A percentile compares a stretch with the other conserved stretches of the same genome.
phyloP scores from a whole-genome alignment of 129 eudicot genomes.

The Helianthus annuus region DNA sequence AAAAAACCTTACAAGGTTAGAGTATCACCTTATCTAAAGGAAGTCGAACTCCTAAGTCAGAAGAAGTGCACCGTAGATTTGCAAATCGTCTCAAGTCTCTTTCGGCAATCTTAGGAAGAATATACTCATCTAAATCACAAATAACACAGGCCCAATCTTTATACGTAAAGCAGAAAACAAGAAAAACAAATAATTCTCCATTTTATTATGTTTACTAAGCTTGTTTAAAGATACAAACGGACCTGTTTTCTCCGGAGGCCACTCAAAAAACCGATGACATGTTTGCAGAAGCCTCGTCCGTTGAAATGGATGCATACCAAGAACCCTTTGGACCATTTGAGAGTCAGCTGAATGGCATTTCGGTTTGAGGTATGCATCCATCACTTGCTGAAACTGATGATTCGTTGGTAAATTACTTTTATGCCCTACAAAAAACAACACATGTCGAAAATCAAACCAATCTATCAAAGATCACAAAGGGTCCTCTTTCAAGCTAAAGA shows the following conservation, averaged over 20 bases:
- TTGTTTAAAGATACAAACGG: neutral
- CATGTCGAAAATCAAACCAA: conserved; percentile 16
- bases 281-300: conserved; percentile 57
- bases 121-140: conserved; percentile 73
- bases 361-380: conserved; percentile 80
- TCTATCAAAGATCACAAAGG: neutral
- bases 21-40: conserved; percentile 61
- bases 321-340: conserved; percentile 71
- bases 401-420: conserved; percentile 29
- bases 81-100: conserved; percentile 84
- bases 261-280: conserved; percentile 67
- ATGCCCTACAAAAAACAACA: conserved; percentile 41
- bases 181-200: neutral
- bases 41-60: conserved; percentile 55
- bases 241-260: conserved; percentile 98
- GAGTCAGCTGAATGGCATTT: conserved; percentile 92
- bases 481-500: neutral
- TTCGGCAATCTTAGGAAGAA: conserved; percentile 95
- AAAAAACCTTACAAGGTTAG: neutral
- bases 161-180: neutral
- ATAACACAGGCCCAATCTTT: neutral
- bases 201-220: conserved; percentile 1
- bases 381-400: conserved; percentile 55
- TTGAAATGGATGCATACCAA: conserved; percentile 57
- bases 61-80: conserved; percentile 62